Evolutionary conservation across 176 grass and related monocot genomes (phyloP).

Genomic region (Oryza australiensis): DNA sequence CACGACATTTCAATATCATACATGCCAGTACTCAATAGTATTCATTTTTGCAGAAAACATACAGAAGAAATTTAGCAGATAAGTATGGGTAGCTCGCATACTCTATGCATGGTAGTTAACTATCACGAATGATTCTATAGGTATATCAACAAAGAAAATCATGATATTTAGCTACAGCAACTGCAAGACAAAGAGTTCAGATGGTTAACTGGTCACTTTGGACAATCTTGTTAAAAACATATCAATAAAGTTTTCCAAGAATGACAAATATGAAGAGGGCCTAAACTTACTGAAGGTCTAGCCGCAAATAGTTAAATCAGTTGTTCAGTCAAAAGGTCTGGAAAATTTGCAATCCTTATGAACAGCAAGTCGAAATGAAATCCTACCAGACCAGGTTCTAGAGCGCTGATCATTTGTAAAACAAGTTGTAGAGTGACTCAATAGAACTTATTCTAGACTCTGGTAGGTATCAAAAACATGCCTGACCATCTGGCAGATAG

Average conservation of each 20-base stretch:
- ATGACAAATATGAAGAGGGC: background rate
- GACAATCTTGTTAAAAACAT: background rate
- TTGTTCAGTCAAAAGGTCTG: background rate
- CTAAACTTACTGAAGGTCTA: background rate
- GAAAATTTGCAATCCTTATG: background rate
- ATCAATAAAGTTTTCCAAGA: background rate
- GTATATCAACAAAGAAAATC: background rate
- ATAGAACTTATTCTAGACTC: background rate
- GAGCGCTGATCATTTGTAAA: background rate
- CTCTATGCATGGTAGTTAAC: background rate
- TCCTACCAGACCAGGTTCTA: background rate
- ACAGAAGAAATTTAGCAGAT: background rate
- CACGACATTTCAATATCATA: background rate
- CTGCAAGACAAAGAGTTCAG: background rate
- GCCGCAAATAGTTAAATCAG: background rate
- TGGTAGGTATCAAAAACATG: slow-evolving; percentile 7
- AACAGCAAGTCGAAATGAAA: background rate
- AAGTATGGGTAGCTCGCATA: background rate
- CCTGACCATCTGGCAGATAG: background rate
- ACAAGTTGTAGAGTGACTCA: background rate
- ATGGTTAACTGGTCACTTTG: background rate
- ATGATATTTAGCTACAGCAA: background rate
- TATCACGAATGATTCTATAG: too few species aligned
- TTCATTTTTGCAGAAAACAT: background rate
- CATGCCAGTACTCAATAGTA: background rate